Percentiles rank a stretch among this genome's conserved stretches.
Conservation (phyloP, 805 yeast species). For the Barnettozyma siamensis region DNA sequence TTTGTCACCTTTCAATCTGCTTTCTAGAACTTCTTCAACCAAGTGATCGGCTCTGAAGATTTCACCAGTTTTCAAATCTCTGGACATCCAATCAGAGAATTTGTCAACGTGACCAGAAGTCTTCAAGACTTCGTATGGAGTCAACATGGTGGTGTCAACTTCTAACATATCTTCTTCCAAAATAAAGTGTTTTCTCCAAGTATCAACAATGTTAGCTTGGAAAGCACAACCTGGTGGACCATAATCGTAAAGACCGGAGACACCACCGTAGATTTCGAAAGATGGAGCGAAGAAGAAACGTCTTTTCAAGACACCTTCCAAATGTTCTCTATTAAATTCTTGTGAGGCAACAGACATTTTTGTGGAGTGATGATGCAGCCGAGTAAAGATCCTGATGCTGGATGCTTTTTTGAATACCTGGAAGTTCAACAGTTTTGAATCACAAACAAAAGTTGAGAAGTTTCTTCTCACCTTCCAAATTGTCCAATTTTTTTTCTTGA, state of each 20-base stretch:
- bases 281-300: conserved; percentile 98
- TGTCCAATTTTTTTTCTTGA: neutral
- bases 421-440: conserved; percentile 1
- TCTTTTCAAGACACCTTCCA: conserved; percentile 89
- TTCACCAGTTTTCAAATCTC: conserved; percentile 92
- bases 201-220: conserved; percentile 91
- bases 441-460: neutral
- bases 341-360: conserved; percentile 24
- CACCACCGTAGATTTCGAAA: conserved; percentile 97
- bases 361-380: conserved; percentile 1
- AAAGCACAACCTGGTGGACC: conserved; percentile 99
- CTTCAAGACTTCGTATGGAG: conserved; percentile 95
- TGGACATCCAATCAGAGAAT: conserved; percentile 99
- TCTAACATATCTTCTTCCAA: conserved; percentile 98
- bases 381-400: neutral
- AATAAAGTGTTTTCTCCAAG: conserved; percentile 96
- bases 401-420: neutral
- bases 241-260: conserved; percentile 93
- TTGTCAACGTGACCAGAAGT: conserved; percentile 99
- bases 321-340: conserved; percentile 72
- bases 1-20: conserved; percentile 93
- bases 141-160: conserved; percentile 96
- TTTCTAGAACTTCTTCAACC: conserved; percentile 95
- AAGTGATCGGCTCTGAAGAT: conserved; percentile 98
- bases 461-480: too few relatives aligned